These are phyloP conservation scores for Asterochloris sp. DNA, from an alignment of 139 green algal species.

Conservation along the genomic window DNA sequence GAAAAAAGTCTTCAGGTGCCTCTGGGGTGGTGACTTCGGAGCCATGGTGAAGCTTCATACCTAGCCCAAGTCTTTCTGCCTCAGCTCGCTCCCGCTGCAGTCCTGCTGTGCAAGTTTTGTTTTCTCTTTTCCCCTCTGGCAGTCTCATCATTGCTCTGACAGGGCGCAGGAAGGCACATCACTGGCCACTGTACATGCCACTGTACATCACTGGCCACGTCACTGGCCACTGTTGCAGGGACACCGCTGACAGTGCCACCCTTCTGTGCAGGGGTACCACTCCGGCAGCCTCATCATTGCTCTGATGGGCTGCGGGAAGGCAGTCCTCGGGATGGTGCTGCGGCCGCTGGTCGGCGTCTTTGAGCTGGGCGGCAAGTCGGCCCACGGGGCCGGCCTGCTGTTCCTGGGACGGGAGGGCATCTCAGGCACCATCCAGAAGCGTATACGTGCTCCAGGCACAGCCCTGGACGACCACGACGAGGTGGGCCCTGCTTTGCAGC, in stretches of 20 bases:
- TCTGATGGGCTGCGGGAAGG: slow-evolving; percentile 61
- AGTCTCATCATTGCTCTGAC: too few species aligned
- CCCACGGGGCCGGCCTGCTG: slow-evolving; percentile 62
- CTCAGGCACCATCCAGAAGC: slow-evolving; percentile 62
- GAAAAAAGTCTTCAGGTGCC: too few species aligned
- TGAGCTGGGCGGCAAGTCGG: slow-evolving; percentile 53
- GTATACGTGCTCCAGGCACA: slow-evolving; percentile 64
- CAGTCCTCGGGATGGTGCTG: slow-evolving; percentile 46
- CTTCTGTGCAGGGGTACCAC: slow-evolving; percentile 37
- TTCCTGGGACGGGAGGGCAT: slow-evolving; percentile 80
- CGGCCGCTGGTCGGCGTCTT: slow-evolving; percentile 55
- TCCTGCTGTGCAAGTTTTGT: too few species aligned
- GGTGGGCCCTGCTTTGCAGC: background rate
- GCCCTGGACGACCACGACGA: slow-evolving; percentile 34
- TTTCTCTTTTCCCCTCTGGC: too few species aligned
- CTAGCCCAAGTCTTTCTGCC: too few species aligned
- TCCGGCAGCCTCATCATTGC: slow-evolving; percentile 33
- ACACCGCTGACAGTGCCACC: background rate
- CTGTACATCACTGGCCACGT: background rate
- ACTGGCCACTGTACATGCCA: background rate
- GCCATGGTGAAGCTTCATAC: too few species aligned
- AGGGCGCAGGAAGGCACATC: too few species aligned
- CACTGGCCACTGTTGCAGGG: background rate
- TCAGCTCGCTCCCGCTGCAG: too few species aligned
- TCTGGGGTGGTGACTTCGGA: too few species aligned